Evolutionary conservation across 148 eudicot species (phyloP).

Genomic region (Spergularia bocconei): DNA sequence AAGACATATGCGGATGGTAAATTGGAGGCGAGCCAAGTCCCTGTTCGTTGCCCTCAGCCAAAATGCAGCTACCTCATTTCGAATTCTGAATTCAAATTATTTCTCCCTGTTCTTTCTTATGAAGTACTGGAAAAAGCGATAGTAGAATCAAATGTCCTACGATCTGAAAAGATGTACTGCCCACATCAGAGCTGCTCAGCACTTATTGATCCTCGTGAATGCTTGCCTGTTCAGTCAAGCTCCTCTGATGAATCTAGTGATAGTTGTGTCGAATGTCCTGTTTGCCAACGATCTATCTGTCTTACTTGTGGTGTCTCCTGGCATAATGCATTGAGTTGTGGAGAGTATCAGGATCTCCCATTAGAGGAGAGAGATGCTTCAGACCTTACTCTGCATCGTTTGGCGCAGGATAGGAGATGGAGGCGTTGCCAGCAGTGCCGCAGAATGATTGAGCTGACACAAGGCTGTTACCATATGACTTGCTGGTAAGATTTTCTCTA

Average conservation of each 20-base stretch:
- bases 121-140: slow-evolving; percentile 51
- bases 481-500: slow-evolving; percentile 55
- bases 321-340: slow-evolving; percentile 74
- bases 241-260: slow-evolving; percentile 48
- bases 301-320: slow-evolving; percentile 68
- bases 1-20: slow-evolving; percentile 62
- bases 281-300: slow-evolving; percentile 57
- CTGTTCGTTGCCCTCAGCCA: slow-evolving; percentile 60
- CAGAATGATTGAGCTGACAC: slow-evolving; percentile 58
- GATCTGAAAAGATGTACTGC: slow-evolving; percentile 54
- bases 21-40: slow-evolving; percentile 54
- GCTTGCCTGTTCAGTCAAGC: slow-evolving; percentile 44
- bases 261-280: slow-evolving; percentile 66
- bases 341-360: slow-evolving; percentile 61
- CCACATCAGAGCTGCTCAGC: slow-evolving; percentile 65
- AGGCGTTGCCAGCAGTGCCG: slow-evolving; percentile 69
- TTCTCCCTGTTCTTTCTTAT: slow-evolving; percentile 66
- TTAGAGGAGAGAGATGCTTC: slow-evolving; percentile 51
- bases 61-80: slow-evolving; percentile 60
- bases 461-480: slow-evolving; percentile 72
- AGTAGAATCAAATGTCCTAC: slow-evolving; percentile 40
- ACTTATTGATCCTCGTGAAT: slow-evolving; percentile 58
- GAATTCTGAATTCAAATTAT: slow-evolving; percentile 45
- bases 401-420: slow-evolving; percentile 65
- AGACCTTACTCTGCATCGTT: slow-evolving; percentile 46